phyloP scores from a whole-genome alignment of 176 grass and related monocot species.

The Carex parvula region DNA sequence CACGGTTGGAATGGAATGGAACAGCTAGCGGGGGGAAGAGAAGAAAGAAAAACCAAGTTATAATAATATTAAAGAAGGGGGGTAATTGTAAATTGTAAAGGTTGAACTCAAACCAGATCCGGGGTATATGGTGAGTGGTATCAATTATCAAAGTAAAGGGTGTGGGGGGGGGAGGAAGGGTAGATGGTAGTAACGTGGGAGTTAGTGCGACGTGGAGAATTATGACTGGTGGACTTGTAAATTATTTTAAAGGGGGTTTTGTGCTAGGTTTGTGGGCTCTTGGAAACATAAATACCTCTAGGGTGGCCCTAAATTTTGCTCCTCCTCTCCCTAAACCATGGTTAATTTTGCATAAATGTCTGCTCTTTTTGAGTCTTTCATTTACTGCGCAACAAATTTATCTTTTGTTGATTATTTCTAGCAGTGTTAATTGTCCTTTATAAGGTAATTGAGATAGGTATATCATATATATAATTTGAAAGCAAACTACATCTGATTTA shows the following conservation, averaged over 20 bases:
- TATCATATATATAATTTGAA: neutral
- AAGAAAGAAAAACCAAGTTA: neutral
- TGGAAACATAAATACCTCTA: neutral
- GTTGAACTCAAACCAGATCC: constrained; percentile 8
- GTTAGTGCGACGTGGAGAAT: constrained; percentile 6
- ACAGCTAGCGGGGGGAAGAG: neutral
- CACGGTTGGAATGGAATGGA: neutral
- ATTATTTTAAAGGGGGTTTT: neutral
- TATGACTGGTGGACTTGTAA: constrained; percentile 15
- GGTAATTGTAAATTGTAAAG: neutral
- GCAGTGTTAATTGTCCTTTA: neutral
- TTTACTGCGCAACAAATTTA: neutral
- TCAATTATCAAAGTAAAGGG: constrained; percentile 9
- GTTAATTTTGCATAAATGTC: constrained; percentile 21
- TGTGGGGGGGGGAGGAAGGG: neutral
- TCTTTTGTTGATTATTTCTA: neutral
- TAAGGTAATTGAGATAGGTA: neutral
- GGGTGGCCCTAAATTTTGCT: neutral
- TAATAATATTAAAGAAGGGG: neutral
- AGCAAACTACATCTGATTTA: neutral
- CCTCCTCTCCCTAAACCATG: neutral
- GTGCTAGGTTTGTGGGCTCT: neutral
- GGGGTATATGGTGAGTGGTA: neutral
- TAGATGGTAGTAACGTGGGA: neutral
- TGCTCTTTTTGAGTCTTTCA: neutral